phyloP scores from a whole-genome alignment of 495 filamentous ascomycete genomes.

The Hypomontagnella monticulosa region DNA sequence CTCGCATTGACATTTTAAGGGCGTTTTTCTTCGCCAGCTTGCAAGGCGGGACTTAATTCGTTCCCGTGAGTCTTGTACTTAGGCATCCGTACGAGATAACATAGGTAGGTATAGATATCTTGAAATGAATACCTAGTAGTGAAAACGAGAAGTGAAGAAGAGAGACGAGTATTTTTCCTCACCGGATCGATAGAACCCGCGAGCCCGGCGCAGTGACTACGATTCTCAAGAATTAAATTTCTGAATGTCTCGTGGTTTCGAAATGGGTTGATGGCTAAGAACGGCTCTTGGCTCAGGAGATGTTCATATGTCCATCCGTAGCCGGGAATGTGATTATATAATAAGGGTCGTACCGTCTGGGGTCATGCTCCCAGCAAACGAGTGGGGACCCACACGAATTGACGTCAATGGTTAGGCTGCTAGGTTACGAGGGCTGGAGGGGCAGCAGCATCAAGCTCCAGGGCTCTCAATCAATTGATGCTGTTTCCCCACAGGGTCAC shows the following conservation, averaged over 20 bases:
- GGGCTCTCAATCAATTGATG: not conserved
- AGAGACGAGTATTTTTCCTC: no score
- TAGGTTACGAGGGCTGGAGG: no score
- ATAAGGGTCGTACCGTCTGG: not conserved
- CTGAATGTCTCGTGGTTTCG: conserved; percentile 17
- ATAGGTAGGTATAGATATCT: no score
- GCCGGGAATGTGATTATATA: conserved; percentile 10
- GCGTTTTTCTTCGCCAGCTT: no score
- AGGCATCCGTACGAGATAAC: no score
- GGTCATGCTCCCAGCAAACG: conserved; percentile 15
- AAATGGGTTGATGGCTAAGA: conserved; percentile 28
- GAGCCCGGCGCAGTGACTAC: not conserved
- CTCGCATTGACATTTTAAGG: no score
- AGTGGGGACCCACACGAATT: not conserved
- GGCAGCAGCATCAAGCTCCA: no score
- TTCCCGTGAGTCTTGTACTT: no score
- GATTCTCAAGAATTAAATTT: not conserved
- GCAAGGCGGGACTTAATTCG: no score
- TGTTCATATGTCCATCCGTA: not conserved
- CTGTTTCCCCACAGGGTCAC: conserved; percentile 26
- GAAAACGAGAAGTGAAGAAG: no score
- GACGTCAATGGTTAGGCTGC: conserved; percentile 30
- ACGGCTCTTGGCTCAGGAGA: conserved; percentile 26
- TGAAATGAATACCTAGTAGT: no score
- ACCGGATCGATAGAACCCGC: no score